Base-by-base conservation (phyloP, 2,329 filamentous ascomycete genomes). In the Colletotrichum viniferum region DNA sequence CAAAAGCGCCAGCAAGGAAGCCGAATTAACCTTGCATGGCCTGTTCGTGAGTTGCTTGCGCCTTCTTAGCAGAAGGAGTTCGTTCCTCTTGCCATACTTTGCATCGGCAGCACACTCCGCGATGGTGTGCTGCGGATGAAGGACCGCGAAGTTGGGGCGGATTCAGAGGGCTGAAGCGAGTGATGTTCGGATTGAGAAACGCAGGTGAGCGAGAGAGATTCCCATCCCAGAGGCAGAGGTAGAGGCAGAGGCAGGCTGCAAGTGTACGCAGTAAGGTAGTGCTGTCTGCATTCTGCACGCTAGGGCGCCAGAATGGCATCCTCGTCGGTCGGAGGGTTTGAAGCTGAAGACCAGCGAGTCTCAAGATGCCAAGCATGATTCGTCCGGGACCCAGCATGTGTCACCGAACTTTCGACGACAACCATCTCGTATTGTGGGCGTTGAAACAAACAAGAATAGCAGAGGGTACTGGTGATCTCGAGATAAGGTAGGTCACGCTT, bases 341-440 rank as follows among this genome's bases (percentile, higher is more conserved):
- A 73, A 66, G 63, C 62, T 68, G 73, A 64, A 68, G 58, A 73
- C 26, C 38, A 58, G 63, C 48, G 73, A 75, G 73, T 73, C 63
- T 75, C 69, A 73, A 73, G 58, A 75, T 75, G 73, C 69, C 73
- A 73, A 75, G 73, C 69, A 73, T 73, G 43, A 69, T 69, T 60
- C 48, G 48, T 58, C 58, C 64, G 16, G 64, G 36, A 30, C 58
- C 73, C 43, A 64, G 70, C 69, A 67, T 60, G 69, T 72, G 69
- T 73, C 69, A 26, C 64, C 60, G 73, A 73, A 64, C 64, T 58
- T 73, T 73, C 58, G 48, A 68, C 62, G 58, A 72, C 55, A 32
- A 28, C 32, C 62, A 74, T 63, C 30, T 64, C 73, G 69, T 76
- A 28, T 73, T 73, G 64, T 76, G 69, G 63, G 56, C 30, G 36